Evolutionary conservation across 139 green algal species (phyloP).

Genomic region (Chlorella sorokiniana): DNA sequence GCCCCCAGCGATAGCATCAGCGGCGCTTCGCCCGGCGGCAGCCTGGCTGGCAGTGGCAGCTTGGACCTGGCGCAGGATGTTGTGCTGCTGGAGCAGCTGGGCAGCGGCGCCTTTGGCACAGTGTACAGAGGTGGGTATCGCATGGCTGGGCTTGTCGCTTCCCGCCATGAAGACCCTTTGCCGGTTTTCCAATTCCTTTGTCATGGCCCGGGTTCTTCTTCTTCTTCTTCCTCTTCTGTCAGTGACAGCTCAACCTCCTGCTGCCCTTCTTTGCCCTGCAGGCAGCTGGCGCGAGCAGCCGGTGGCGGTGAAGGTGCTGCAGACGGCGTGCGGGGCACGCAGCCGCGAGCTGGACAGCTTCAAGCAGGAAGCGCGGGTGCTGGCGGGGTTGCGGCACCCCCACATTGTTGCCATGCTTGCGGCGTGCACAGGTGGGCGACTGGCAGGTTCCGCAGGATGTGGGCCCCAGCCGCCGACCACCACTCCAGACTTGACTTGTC

Average conservation of each 20-base stretch:
- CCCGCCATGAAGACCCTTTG: too few species aligned
- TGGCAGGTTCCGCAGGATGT: background rate
- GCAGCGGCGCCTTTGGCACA: constrained; percentile 68
- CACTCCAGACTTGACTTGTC: background rate
- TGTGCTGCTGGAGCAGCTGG: constrained; percentile 61
- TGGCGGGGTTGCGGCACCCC: constrained; percentile 57
- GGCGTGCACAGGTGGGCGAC: constrained; percentile 44
- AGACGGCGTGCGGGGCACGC: constrained; percentile 31
- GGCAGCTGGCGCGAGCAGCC: constrained; percentile 40
- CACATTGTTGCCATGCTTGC: constrained; percentile 64
- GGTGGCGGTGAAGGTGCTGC: constrained; percentile 78
- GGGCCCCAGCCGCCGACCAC: too few species aligned
- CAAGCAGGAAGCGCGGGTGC: constrained; percentile 52
- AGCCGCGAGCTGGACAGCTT: constrained; percentile 42
- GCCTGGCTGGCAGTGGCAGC: constrained; percentile 35
- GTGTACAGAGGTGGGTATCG: constrained; percentile 49
- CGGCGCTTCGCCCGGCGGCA: background rate
- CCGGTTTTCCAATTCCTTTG: background rate
- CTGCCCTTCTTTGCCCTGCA: background rate
- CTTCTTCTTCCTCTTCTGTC: background rate
- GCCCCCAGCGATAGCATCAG: background rate
- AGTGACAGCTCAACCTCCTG: background rate
- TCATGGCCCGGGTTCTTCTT: background rate
- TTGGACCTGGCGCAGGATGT: constrained; percentile 63
- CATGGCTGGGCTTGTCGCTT: background rate